phyloP scores from a whole-genome alignment of 2,329 filamentous ascomycete genomes.

The Aureobasidium subglaciale region DNA sequence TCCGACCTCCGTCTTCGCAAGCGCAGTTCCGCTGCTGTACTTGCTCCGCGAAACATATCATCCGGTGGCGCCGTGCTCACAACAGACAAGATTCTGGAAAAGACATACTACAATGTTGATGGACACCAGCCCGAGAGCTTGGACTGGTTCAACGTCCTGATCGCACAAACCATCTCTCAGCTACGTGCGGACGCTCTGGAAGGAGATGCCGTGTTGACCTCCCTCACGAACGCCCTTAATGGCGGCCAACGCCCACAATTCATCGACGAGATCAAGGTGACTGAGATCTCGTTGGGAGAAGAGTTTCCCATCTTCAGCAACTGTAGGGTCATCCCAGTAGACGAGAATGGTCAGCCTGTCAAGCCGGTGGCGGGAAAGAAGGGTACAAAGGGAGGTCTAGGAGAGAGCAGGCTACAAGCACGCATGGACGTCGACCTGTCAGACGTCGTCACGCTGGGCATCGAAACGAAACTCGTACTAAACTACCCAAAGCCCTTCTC shows the following conservation, averaged over 20 bases:
- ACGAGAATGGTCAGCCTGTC: conserved; percentile 62
- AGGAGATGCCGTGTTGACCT: conserved; percentile 81
- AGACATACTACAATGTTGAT: conserved; percentile 95
- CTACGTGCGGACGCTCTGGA: conserved; percentile 87
- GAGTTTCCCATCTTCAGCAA: conserved; percentile 99
- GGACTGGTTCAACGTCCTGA: conserved; percentile 98
- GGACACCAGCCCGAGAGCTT: conserved; percentile 93
- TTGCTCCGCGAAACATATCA: conserved; percentile 30
- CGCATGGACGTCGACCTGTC: conserved; percentile 95
- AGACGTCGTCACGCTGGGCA: conserved; percentile 88
- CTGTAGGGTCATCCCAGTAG: conserved; percentile 87
- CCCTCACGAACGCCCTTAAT: conserved; percentile 78
- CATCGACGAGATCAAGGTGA: conserved; percentile 86
- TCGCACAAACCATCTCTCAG: conserved; percentile 94
- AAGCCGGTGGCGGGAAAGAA: conserved; percentile 22
- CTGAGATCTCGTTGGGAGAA: conserved; percentile 87
- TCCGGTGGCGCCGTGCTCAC: conserved; percentile 49
- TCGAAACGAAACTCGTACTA: conserved; percentile 88
- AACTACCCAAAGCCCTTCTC: conserved; percentile 90
- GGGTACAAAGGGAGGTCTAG: conserved; percentile 43
- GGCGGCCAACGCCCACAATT: conserved; percentile 80
- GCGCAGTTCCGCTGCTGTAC: conserved; percentile 60
- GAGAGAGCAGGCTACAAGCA: conserved; percentile 76
- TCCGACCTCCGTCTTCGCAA: conserved; percentile 36
- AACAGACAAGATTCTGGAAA: conserved; percentile 87